These are phyloP conservation scores for Trametes meyenii DNA, from an alignment of 768 basidiomycete genomes.

Conservation along the genomic window DNA sequence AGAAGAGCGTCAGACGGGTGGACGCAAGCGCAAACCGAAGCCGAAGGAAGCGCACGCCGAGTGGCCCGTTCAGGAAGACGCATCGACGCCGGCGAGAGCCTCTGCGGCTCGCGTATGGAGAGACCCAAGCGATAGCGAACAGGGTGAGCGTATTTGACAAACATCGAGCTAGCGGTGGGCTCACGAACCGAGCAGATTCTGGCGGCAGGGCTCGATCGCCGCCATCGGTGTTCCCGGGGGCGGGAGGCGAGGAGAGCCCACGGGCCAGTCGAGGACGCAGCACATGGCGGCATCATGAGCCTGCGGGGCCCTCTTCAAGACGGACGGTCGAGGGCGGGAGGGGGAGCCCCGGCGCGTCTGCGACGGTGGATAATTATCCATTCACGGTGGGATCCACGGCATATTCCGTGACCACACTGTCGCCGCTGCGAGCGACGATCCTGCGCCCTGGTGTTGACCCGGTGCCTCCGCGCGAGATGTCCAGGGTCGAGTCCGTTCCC, in stretches of 20 bases:
- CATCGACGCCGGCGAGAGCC: not conserved
- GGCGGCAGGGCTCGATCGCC: conserved; percentile 13
- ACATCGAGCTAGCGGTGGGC: not conserved
- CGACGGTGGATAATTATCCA: conserved; percentile 9
- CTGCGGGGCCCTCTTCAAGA: conserved; percentile 14
- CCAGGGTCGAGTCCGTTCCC: not conserved
- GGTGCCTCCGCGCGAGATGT: not conserved
- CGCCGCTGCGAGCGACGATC: conserved; percentile 20
- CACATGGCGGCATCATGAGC: not conserved
- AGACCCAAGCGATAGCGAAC: not conserved
- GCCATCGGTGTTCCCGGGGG: not conserved
- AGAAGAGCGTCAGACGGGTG: conserved; percentile 6
- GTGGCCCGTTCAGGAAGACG: not conserved
- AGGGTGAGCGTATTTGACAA: conserved; percentile 4
- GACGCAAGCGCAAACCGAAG: conserved; percentile 11
- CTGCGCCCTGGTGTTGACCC: conserved; percentile 7
- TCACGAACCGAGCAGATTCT: conserved; percentile 4
- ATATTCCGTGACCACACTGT: conserved; percentile 19
- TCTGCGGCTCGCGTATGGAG: not conserved
- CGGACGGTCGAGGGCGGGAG: conserved; percentile 5
- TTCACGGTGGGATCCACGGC: conserved; percentile 22
- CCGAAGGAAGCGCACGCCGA: conserved; percentile 3
- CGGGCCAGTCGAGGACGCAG: not conserved
- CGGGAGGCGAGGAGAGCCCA: conserved; percentile 2
- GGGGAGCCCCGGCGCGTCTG: conserved; percentile 13